A percentile compares a stretch with the other conserved stretches of the same genome.
Conservation (phyloP, 108 stramenopile species). For the Nitzschia sp. region DNA sequence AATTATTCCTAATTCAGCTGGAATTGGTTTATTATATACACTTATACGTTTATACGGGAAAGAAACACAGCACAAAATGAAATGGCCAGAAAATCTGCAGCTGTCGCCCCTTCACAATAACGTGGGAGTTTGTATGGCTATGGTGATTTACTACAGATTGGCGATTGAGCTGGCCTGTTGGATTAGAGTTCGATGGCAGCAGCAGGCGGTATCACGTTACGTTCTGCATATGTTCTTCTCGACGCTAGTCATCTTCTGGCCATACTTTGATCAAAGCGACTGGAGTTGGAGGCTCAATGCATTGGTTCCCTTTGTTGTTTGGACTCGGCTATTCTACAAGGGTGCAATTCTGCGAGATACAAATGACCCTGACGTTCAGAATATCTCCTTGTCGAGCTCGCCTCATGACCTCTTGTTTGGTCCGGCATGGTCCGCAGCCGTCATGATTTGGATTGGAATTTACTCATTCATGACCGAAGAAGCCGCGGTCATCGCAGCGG, state of each 20-base stretch:
- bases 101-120: conserved; percentile 9
- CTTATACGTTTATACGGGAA: too few species aligned
- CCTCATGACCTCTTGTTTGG: conserved; percentile 72
- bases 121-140: conserved; percentile 11
- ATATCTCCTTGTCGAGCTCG: conserved; percentile 58
- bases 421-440: conserved; percentile 57
- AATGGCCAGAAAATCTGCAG: background rate
- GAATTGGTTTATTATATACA: too few species aligned
- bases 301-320: conserved; percentile 58
- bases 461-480: conserved; percentile 53
- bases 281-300: conserved; percentile 78
- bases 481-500: conserved; percentile 53
- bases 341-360: conserved; percentile 69
- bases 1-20: too few species aligned
- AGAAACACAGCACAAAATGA: too few species aligned
- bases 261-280: conserved; percentile 52
- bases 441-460: conserved; percentile 62
- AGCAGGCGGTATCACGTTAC: conserved; percentile 26
- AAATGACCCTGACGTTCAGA: conserved; percentile 65
- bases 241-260: conserved; percentile 64
- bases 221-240: conserved; percentile 58
- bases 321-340: conserved; percentile 59
- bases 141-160: conserved; percentile 28
- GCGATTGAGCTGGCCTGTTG: conserved; percentile 25
- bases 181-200: conserved; percentile 6